Evolutionary conservation across 2,329 filamentous ascomycete genomes (phyloP).

Genomic region (Chaetomium globosum): DNA sequence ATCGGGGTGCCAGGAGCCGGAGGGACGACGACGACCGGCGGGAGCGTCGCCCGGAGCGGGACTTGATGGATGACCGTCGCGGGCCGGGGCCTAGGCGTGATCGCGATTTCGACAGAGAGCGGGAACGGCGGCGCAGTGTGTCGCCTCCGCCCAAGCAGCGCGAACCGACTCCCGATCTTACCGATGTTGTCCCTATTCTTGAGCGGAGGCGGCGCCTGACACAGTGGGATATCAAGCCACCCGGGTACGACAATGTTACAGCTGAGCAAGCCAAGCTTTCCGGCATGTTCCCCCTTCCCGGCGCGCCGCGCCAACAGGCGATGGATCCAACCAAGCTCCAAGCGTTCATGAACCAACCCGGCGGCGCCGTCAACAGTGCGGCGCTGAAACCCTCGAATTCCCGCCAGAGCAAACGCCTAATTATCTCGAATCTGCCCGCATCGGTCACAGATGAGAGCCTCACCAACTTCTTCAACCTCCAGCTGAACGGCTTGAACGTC

Average conservation of each 20-base stretch:
- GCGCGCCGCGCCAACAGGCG: slow-evolving; percentile 88
- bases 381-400: slow-evolving; percentile 90
- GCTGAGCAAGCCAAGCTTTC: slow-evolving; percentile 98
- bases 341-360: slow-evolving; percentile 91
- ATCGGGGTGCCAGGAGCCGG: slow-evolving; percentile 57
- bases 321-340: slow-evolving; percentile 94
- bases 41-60: slow-evolving; percentile 49
- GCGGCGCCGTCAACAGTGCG: slow-evolving; percentile 69
- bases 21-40: slow-evolving; percentile 67
- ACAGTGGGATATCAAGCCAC: slow-evolving; percentile 99
- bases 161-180: slow-evolving; percentile 94
- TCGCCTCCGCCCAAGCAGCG: slow-evolving; percentile 85
- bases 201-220: slow-evolving; percentile 90
- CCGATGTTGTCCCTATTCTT: slow-evolving; percentile 77
- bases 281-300: slow-evolving; percentile 97
- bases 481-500: slow-evolving; percentile 95
- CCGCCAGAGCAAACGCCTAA: slow-evolving; percentile 87
- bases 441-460: slow-evolving; percentile 75
- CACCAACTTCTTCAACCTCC: slow-evolving; percentile 88
- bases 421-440: slow-evolving; percentile 79
- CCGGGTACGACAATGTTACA: slow-evolving; percentile 96
- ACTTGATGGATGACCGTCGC: slow-evolving; percentile 60
- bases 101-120: slow-evolving; percentile 52
- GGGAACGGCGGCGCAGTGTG: slow-evolving; percentile 71
- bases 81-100: slow-evolving; percentile 45